phyloP scores from a whole-genome alignment of 257 asterid species.

The Leptodermis oblonga region DNA sequence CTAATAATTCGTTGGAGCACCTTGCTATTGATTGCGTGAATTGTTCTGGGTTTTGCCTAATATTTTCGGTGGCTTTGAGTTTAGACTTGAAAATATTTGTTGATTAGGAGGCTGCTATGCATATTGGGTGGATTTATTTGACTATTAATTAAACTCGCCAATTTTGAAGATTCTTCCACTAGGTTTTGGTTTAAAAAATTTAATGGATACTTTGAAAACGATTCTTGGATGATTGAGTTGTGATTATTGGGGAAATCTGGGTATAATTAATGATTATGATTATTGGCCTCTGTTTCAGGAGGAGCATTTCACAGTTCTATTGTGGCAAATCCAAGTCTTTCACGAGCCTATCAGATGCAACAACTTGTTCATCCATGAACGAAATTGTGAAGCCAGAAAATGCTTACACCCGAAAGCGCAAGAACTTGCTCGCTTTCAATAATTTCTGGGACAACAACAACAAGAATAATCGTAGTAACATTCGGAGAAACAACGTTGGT shows the following conservation, averaged over 20 bases:
- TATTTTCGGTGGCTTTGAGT: neutral
- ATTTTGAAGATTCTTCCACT: neutral
- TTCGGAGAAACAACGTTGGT: slow-evolving; percentile 31
- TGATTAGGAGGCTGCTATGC: neutral
- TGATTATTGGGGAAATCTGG: no score
- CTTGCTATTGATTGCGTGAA: neutral
- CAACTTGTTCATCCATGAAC: slow-evolving; percentile 42
- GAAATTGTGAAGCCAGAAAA: slow-evolving; percentile 66
- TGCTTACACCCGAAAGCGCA: slow-evolving; percentile 61
- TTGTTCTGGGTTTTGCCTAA: neutral
- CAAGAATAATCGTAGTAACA: slow-evolving; percentile 42
- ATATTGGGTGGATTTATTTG: neutral
- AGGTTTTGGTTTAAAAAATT: neutral
- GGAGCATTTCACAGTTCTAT: slow-evolving; percentile 38
- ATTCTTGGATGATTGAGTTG: no score
- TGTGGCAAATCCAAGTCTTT: slow-evolving; percentile 44
- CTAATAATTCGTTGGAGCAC: neutral
- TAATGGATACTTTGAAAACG: neutral
- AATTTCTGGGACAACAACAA: slow-evolving; percentile 54
- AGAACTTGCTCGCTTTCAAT: slow-evolving; percentile 56
- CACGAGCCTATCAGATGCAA: slow-evolving; percentile 63
- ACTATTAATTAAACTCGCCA: no score
- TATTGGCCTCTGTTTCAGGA: slow-evolving; percentile 26
- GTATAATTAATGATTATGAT: no score
- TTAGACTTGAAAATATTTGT: neutral